Base-by-base conservation (phyloP, 768 basidiomycete genomes). In the Clavulina sp. region DNA sequence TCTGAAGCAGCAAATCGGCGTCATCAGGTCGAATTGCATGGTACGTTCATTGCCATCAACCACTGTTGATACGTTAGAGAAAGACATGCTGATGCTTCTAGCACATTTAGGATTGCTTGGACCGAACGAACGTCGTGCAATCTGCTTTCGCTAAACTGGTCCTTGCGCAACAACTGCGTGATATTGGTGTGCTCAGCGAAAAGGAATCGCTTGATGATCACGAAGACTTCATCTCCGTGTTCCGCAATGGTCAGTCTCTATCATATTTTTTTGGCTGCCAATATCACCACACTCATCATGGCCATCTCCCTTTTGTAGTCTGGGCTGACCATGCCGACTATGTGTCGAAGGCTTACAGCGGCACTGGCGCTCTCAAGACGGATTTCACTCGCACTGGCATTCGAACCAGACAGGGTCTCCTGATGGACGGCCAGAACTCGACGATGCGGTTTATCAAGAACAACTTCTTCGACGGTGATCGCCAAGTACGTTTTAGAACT, bases 271-370 rank as follows among this genome's bases (percentile, higher is more conserved):
- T n/a, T n/a, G n/a, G n/a, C n/a, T n/a, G 24, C 55, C 36, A 18
- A 29, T 41, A 29, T 36, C n/a, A 41, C 29, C 7, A 40, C 16
- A 52, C 24, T 52, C 13, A 9, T 24, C 18, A 5, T 32, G n/a
- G 2, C 29, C 38, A 31, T 36, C 23, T 26, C 43, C 43, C 26
- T 29, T 23, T 29, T 31, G 21, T 52, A 97, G 93, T 96, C 69
- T 99, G 95, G 95, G 82, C 95, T 24, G 86, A 97, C 59, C 93
- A 97, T 61, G 95, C 87, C 16, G 89, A 99, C 64, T 70, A 73
- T 46, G 85, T 99, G 56, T 78, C 89, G 0, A 77, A 72, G 43
- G 91, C 92, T 0, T 99, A 99, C 65, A 84, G 81, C 44, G 95
- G 95, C 19, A 91, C 92, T 29, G 93, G 85, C 9, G 95, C 95